Evolutionary conservation across 257 asterid genomes (phyloP), one percentile per base, ranked within the genome.

Genomic region (Vinca minor): DNA sequence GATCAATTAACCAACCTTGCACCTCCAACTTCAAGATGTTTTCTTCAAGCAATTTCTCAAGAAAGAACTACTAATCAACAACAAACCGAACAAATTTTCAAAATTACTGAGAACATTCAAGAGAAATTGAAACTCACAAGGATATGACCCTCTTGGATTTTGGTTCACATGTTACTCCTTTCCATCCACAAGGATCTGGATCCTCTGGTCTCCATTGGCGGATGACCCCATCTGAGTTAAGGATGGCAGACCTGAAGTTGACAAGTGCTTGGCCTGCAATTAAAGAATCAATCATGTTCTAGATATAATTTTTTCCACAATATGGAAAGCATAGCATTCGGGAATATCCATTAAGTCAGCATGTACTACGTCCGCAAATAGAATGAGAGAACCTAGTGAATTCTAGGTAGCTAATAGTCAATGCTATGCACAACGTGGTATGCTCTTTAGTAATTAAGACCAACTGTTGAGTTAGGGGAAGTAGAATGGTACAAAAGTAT

Each of bases 151-250:
- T 81, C 75, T 73, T 83, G 4, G 95, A 79, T 77, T 84, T 91
- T 64, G 71, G 74, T 71, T 88, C 91, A 46, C 98, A 91, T 73
- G 72, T 80, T 65, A 88, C 82, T 78, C 96, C 96, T 80, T 80
- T 88, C 96, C 96, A 91, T 52, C 83, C 71, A 71, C 96, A 88
- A 39, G 95, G 98, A 71, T 91, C 83, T 28, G 79, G 83, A 35
- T 91, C 98, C 79, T 91, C 98, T 11, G 94, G 98, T 76, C 95
- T 86, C 96, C 98, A 91, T 64, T 81, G 91, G 65, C 46, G 81
- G 73, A 91, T 78, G 73, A 79, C 78, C 39, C 91, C 87, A 72
- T 88, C 96, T 67, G 96, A 88, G 77, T 74, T 79, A 65, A 75
- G 66, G 47, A 91, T 80, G 55, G 94, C 65, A 57, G 84, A 79